phyloP scores from a whole-genome alignment of 139 green algal species.

The Chlorella sp. region DNA sequence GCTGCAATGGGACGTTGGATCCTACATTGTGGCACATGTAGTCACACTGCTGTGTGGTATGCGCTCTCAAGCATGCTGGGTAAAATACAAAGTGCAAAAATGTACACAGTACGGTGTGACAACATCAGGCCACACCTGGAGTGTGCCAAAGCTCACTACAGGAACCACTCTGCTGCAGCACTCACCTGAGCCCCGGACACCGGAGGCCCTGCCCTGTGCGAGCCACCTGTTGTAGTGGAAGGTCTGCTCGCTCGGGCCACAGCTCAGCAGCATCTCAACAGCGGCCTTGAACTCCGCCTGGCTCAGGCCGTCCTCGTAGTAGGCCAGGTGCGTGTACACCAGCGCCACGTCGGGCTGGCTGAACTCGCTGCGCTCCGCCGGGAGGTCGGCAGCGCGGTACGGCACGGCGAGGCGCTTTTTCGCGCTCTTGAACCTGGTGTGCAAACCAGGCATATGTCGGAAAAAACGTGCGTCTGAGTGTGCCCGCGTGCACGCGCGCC shows the following conservation, averaged over 20 bases:
- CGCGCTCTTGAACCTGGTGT: constrained; percentile 15
- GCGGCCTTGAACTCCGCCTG: constrained; percentile 3
- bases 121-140: neutral
- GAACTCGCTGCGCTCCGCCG: constrained; percentile 44
- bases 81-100: no score
- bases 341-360: constrained; percentile 45
- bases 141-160: no score
- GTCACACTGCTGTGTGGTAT: no score
- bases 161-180: neutral
- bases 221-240: constrained; percentile 30
- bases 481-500: neutral
- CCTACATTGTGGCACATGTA: no score
- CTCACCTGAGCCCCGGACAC: neutral
- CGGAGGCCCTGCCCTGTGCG: no score
- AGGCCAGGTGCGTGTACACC: neutral
- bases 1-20: no score
- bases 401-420: constrained; percentile 45
- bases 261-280: constrained; percentile 14
- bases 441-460: no score
- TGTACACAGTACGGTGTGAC: no score
- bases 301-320: constrained; percentile 21
- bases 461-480: no score
- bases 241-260: constrained; percentile 28
- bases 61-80: no score
- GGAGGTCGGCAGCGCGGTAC: constrained; percentile 30